These are phyloP conservation scores for Aspergillus pseudoglaucus DNA, from an alignment of 2,329 filamentous ascomycete genomes.

Conservation along the genomic window DNA sequence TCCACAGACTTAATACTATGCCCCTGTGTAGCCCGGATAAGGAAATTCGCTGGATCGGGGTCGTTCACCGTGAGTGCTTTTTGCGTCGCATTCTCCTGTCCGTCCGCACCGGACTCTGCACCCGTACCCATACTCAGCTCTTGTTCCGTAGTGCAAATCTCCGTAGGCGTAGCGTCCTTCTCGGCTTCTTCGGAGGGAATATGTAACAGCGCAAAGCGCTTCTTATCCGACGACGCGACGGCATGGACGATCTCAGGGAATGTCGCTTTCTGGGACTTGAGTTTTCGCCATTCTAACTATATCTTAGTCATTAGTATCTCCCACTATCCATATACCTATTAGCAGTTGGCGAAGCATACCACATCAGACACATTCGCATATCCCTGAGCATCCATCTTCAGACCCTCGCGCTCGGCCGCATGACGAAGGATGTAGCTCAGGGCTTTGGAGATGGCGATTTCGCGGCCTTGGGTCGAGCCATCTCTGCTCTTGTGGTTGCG, in stretches of 20 bases:
- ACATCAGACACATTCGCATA: conserved; percentile 56
- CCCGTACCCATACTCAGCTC: not conserved
- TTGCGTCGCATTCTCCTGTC: conserved; percentile 25
- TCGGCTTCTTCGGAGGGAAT: conserved; percentile 25
- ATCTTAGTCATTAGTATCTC: not conserved
- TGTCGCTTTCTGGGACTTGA: conserved; percentile 66
- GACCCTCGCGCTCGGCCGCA: conserved; percentile 53
- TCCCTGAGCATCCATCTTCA: conserved; percentile 53
- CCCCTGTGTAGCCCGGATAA: conserved; percentile 94
- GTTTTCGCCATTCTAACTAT: conserved; percentile 51
- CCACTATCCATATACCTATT: not conserved
- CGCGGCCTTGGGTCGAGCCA: conserved; percentile 17
- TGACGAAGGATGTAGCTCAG: conserved; percentile 51
- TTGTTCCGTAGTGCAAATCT: not conserved
- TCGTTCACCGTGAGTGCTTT: conserved; percentile 32
- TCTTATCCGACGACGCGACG: conserved; percentile 75
- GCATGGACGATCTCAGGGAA: conserved; percentile 65
- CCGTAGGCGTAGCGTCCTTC: not conserved
- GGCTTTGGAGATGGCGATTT: conserved; percentile 36
- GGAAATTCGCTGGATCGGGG: conserved; percentile 58
- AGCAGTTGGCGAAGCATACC: conserved; percentile 32
- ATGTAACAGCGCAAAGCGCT: conserved; percentile 75
- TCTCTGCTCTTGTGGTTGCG: not conserved
- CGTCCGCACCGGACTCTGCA: conserved; percentile 8
- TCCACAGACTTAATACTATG: conserved; percentile 72